Percentiles rank a stretch among this genome's conserved stretches.
Evolutionary conservation across 2,329 filamentous ascomycete species (phyloP).

Genomic region (Microdochium nivale): DNA sequence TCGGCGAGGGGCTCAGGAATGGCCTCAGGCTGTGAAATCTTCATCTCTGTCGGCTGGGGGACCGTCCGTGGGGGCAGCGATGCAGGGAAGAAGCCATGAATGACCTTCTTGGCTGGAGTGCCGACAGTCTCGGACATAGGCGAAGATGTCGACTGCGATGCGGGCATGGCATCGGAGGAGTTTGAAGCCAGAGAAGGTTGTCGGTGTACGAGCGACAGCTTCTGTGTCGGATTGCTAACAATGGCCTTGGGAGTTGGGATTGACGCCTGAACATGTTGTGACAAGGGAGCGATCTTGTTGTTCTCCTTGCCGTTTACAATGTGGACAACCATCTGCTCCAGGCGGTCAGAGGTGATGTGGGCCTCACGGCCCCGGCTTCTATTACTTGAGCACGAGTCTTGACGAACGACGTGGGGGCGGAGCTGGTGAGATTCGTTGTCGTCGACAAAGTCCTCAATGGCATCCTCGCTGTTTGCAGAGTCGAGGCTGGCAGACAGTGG

Average conservation of each 20-base stretch:
- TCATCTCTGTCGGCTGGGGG: constrained; percentile 25
- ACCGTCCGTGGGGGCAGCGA: not conserved
- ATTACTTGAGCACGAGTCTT: constrained; percentile 63
- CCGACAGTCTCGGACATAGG: constrained; percentile 27
- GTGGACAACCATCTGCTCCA: constrained; percentile 89
- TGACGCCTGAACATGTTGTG: constrained; percentile 27
- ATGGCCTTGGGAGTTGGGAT: constrained; percentile 29
- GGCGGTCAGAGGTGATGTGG: constrained; percentile 84
- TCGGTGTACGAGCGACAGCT: not conserved
- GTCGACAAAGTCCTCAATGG: constrained; percentile 42
- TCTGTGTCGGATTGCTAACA: not conserved
- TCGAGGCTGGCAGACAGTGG: constrained; percentile 72
- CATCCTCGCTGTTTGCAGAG: constrained; percentile 62
- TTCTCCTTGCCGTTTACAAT: constrained; percentile 83
- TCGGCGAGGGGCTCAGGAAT: constrained; percentile 54
- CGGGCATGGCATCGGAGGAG: constrained; percentile 26
- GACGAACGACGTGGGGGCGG: constrained; percentile 59
- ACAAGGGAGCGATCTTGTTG: constrained; percentile 50
- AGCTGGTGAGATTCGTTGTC: constrained; percentile 45
- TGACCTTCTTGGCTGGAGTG: constrained; percentile 48
- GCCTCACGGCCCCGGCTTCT: constrained; percentile 69
- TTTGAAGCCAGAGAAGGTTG: constrained; percentile 9
- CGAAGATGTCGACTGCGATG: constrained; percentile 37
- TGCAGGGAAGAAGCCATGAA: constrained; percentile 76
- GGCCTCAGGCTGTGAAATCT: constrained; percentile 40